Conservation (phyloP, 2,329 filamentous ascomycete genomes). For the Orbilia blumenaviensis region DNA sequence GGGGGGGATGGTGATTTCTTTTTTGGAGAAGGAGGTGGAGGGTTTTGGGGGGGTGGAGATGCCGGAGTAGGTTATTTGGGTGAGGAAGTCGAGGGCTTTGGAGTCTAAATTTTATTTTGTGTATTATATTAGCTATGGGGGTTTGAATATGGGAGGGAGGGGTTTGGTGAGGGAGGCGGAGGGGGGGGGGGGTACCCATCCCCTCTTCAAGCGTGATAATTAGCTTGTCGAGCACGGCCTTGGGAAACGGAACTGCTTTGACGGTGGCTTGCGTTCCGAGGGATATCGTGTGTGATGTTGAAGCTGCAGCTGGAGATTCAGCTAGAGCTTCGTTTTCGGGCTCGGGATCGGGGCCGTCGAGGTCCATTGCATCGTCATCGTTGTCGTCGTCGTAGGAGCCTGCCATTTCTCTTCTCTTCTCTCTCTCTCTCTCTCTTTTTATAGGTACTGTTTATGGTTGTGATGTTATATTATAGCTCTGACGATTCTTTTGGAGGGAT, state of each 20-base stretch:
- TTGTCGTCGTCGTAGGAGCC: no score
- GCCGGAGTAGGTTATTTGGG: conserved; percentile 35
- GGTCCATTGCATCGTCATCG: conserved; percentile 24
- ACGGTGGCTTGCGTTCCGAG: conserved; percentile 28
- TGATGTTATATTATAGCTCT: no score
- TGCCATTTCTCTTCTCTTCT: no score
- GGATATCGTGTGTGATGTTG: not conserved
- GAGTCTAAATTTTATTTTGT: conserved; percentile 16
- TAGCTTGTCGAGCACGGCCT: conserved; percentile 4
- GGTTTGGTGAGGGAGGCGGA: not conserved
- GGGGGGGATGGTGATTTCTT: conserved; percentile 29
- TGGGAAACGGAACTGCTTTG: conserved; percentile 8
- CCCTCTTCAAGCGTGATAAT: conserved; percentile 28
- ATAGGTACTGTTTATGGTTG: no score
- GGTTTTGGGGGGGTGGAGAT: conserved; percentile 24
- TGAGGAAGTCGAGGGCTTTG: conserved; percentile 35
- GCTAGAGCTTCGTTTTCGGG: no score
- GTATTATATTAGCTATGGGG: not conserved
- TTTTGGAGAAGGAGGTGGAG: no score
- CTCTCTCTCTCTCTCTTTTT: no score
- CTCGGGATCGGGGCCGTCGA: not conserved
- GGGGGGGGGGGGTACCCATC: conserved; percentile 16
- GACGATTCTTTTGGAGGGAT: not conserved
- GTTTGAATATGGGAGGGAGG: not conserved
- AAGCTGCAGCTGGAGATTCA: not conserved